Evolutionary conservation across 495 filamentous ascomycete species (phyloP).

Genomic region (Lichenothelia convexa): DNA sequence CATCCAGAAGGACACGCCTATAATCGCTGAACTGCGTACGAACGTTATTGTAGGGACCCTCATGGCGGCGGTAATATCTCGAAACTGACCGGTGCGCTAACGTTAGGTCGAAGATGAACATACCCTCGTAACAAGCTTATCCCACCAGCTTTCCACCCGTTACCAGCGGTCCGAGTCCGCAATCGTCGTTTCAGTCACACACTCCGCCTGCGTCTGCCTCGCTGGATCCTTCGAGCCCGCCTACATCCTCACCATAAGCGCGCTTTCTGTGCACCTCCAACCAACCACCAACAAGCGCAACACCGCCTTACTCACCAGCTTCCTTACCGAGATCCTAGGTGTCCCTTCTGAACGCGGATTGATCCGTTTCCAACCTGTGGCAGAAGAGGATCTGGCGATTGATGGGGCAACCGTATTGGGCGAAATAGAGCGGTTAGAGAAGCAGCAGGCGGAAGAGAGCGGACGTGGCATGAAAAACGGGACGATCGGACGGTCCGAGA

Average conservation of each 20-base stretch:
- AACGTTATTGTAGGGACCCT: constrained; percentile 48
- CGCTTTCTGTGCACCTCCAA: constrained; percentile 47
- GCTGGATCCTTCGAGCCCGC: constrained; percentile 58
- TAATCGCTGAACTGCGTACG: constrained; percentile 68
- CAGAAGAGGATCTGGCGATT: constrained; percentile 53
- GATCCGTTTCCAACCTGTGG: constrained; percentile 47
- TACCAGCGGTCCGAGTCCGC: constrained; percentile 53
- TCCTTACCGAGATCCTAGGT: constrained; percentile 46
- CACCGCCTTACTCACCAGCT: constrained; percentile 50
- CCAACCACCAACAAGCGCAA: constrained; percentile 71
- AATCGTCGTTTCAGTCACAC: constrained; percentile 53
- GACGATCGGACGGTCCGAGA: neutral
- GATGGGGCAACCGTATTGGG: constrained; percentile 48
- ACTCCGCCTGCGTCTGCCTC: constrained; percentile 58
- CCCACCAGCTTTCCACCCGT: constrained; percentile 47
- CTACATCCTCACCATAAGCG: constrained; percentile 61
- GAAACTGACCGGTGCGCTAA: neutral
- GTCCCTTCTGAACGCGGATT: constrained; percentile 46
- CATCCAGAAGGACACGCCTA: constrained; percentile 44
- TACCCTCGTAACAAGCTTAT: constrained; percentile 49
- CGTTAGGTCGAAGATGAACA: constrained; percentile 46
- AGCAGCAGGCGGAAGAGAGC: constrained; percentile 20
- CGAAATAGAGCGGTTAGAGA: constrained; percentile 45
- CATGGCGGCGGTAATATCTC: neutral
- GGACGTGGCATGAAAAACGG: constrained; percentile 8